phyloP scores from a whole-genome alignment of 2,329 filamentous ascomycete species.

The Microcyclospora pomicola region DNA sequence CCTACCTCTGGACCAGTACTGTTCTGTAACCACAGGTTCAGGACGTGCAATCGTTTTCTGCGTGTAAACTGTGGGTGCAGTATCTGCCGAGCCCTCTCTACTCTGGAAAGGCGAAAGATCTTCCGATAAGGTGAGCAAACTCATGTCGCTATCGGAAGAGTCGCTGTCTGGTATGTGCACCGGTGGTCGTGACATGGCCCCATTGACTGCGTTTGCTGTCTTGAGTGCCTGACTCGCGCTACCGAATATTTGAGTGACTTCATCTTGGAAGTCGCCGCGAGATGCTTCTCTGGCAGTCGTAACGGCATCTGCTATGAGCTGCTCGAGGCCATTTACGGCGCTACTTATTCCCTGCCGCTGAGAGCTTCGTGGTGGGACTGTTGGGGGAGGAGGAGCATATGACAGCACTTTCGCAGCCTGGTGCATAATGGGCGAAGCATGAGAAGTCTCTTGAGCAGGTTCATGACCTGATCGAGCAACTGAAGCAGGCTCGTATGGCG shows the following conservation, averaged over 20 bases:
- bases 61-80: slow-evolving; percentile 10
- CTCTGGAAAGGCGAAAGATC: background rate
- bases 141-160: slow-evolving; percentile 1
- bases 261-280: slow-evolving; percentile 20
- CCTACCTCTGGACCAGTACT: slow-evolving; percentile 3
- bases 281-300: slow-evolving; percentile 23
- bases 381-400: no score
- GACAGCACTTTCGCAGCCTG: no score
- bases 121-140: background rate
- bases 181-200: background rate
- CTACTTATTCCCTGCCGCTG: slow-evolving; percentile 7
- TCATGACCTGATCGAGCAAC: background rate
- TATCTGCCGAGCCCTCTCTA: slow-evolving; percentile 3
- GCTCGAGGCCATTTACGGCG: slow-evolving; percentile 27
- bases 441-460: background rate
- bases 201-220: slow-evolving; percentile 12
- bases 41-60: slow-evolving; percentile 6
- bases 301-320: slow-evolving; percentile 30
- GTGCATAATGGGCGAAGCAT: no score
- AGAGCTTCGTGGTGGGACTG: no score
- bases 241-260: slow-evolving; percentile 28
- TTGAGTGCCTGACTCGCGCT: slow-evolving; percentile 24
- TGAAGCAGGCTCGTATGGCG: background rate
- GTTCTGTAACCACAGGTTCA: slow-evolving; percentile 7
- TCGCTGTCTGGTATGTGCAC: background rate